These are phyloP conservation scores for Venturia asperata DNA, from an alignment of 2,329 filamentous ascomycete species.

Conservation along the genomic window DNA sequence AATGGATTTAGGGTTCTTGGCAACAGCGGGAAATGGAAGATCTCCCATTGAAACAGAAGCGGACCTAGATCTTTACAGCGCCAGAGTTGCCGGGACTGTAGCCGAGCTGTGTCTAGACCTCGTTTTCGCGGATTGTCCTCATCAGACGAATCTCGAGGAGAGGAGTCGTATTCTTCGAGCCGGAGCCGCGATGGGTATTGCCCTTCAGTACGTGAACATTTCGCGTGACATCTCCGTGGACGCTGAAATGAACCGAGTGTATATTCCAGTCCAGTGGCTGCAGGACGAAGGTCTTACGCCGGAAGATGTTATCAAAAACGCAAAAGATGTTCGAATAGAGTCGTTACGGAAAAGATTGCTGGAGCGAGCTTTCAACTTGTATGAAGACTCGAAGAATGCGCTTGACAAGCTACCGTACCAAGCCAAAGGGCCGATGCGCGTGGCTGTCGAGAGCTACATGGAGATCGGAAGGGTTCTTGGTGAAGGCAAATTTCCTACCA, in stretches of 20 bases:
- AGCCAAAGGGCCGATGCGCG: slow-evolving; percentile 56
- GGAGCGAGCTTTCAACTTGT: slow-evolving; percentile 54
- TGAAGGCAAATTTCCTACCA: slow-evolving; percentile 39
- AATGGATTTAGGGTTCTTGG: slow-evolving; percentile 56
- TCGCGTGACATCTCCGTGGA: slow-evolving; percentile 65
- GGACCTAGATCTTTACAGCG: slow-evolving; percentile 56
- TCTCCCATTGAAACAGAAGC: slow-evolving; percentile 53
- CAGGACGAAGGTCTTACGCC: slow-evolving; percentile 49
- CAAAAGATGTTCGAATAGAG: slow-evolving; percentile 43
- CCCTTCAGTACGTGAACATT: slow-evolving; percentile 72
- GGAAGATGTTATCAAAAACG: slow-evolving; percentile 47
- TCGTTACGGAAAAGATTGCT: slow-evolving; percentile 49
- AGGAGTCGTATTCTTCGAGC: slow-evolving; percentile 44
- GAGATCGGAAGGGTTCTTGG: slow-evolving; percentile 61
- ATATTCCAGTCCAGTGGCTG: slow-evolving; percentile 60
- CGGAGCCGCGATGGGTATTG: slow-evolving; percentile 61
- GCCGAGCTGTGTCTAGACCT: slow-evolving; percentile 62
- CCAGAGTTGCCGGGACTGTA: slow-evolving; percentile 65
- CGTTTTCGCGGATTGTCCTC: slow-evolving; percentile 41
- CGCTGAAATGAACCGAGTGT: slow-evolving; percentile 58
- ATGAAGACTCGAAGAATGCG: slow-evolving; percentile 46
- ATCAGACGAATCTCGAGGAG: slow-evolving; percentile 40
- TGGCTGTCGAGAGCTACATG: slow-evolving; percentile 70
- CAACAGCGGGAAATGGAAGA: slow-evolving; percentile 21
- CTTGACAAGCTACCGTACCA: slow-evolving; percentile 57